These are phyloP conservation scores for Fusarium brachygibbosum DNA, from an alignment of 2,329 filamentous ascomycete species.

Conservation along the genomic window DNA sequence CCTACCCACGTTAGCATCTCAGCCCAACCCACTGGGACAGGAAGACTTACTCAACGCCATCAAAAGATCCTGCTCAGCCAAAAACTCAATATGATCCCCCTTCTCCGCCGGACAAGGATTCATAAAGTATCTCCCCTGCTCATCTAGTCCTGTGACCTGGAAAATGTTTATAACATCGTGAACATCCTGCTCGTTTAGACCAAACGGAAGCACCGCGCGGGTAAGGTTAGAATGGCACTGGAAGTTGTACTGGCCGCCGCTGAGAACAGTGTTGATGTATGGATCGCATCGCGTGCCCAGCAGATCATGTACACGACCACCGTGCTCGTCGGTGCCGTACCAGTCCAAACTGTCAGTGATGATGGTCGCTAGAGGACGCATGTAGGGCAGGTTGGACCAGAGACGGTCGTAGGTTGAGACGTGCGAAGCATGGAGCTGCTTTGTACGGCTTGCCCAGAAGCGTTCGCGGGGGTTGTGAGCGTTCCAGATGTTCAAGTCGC, in stretches of 20 bases:
- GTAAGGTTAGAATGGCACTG: conserved; percentile 88
- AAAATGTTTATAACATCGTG: conserved; percentile 91
- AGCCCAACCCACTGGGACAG: accelerated
- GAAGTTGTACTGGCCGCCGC: conserved; percentile 79
- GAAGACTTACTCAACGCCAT: conserved; percentile 64
- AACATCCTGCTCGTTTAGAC: conserved; percentile 78
- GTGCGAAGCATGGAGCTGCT: conserved; percentile 83
- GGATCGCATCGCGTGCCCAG: conserved; percentile 87
- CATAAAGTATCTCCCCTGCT: conserved; percentile 82
- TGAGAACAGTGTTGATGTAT: conserved; percentile 82
- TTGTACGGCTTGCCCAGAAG: conserved; percentile 85
- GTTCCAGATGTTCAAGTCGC: conserved; percentile 88
- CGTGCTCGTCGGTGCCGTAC: conserved; percentile 72
- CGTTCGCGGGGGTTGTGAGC: conserved; percentile 80
- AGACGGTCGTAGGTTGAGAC: conserved; percentile 78
- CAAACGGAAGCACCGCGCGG: conserved; percentile 76
- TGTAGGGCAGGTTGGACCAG: conserved; percentile 83
- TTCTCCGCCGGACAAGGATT: conserved; percentile 68
- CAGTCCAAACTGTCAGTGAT: conserved; percentile 73
- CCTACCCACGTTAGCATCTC: conserved; percentile 51
- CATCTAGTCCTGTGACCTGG: conserved; percentile 83
- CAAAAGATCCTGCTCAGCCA: conserved; percentile 83
- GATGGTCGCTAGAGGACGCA: conserved; percentile 81
- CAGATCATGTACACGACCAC: conserved; percentile 80
- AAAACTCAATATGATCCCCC: conserved; percentile 78